Conservation (phyloP, 1,284 basidiomycete genomes). For the Leccinum pachyderme region DNA sequence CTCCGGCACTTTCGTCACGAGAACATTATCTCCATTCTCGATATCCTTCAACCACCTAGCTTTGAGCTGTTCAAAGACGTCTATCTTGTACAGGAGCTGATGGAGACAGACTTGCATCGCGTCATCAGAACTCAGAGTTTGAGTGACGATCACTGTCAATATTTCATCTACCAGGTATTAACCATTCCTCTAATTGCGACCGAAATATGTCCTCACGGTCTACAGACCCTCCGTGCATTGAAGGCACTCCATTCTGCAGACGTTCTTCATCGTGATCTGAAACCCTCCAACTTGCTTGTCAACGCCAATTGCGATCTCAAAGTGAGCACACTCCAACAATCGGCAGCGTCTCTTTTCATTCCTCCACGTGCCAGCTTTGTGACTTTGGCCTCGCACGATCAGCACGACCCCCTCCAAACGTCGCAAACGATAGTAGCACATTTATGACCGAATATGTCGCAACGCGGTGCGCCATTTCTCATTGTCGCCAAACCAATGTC, state of each 20-base stretch:
- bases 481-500: background rate
- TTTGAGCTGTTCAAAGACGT: conserved; percentile 77
- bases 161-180: conserved; percentile 88
- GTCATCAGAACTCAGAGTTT: conserved; percentile 85
- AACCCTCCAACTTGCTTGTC: conserved; percentile 88
- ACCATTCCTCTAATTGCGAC: conserved; percentile 11
- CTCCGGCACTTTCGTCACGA: conserved; percentile 43
- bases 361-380: conserved; percentile 57
- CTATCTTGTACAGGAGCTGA: conserved; percentile 86
- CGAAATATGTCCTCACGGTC: conserved; percentile 12
- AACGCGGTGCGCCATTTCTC: conserved; percentile 53
- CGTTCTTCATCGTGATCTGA: conserved; percentile 87
- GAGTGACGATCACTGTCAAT: conserved; percentile 90
- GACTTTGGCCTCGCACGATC: conserved; percentile 92
- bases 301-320: conserved; percentile 97
- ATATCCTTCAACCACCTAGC: conserved; percentile 64
- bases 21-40: conserved; percentile 82
- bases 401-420: conserved; percentile 75
- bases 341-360: conserved; percentile 7
- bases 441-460: conserved; percentile 97
- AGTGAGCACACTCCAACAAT: conserved; percentile 40
- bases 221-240: conserved; percentile 76
- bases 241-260: conserved; percentile 92
- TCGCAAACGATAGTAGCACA: conserved; percentile 78
- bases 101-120: conserved; percentile 89